Evolutionary conservation across 805 yeast genomes (phyloP).

Genomic region (Pichia manshurica): DNA sequence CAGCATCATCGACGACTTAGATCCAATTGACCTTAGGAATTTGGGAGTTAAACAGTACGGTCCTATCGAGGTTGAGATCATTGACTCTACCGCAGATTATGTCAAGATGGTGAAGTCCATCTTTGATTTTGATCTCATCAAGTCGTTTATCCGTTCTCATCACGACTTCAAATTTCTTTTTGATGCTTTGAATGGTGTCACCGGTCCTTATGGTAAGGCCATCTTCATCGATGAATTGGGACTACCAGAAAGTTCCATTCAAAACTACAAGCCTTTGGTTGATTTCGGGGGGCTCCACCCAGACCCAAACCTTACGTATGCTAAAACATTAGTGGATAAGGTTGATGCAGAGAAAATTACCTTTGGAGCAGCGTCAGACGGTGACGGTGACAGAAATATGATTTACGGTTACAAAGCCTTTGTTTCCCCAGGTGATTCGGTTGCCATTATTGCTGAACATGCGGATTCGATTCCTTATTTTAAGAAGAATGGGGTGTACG

Average conservation of each 20-base stretch:
- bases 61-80: conserved; percentile 67
- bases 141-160: conserved; percentile 52
- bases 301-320: conserved; percentile 95
- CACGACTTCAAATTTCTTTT: conserved; percentile 69
- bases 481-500: conserved; percentile 75
- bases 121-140: conserved; percentile 82
- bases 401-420: conserved; percentile 92
- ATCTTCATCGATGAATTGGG: conserved; percentile 84
- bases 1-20: conserved; percentile 53
- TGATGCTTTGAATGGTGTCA: conserved; percentile 90
- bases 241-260: conserved; percentile 61
- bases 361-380: conserved; percentile 98
- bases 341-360: conserved; percentile 81
- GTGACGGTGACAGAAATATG: conserved; percentile 99
- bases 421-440: conserved; percentile 98
- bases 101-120: conserved; percentile 74
- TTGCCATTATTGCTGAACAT: conserved; percentile 94
- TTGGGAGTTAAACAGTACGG: conserved; percentile 52
- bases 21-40: conserved; percentile 54
- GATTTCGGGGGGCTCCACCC: conserved; percentile 98
- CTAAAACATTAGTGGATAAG: conserved; percentile 73
- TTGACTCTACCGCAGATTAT: conserved; percentile 77
- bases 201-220: conserved; percentile 91
- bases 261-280: conserved; percentile 72
- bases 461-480: conserved; percentile 90